A percentile compares a stretch with the other conserved stretches of the same genome.
Conservation (phyloP, 805 yeast species). For the Lipomyces starkeyi region DNA sequence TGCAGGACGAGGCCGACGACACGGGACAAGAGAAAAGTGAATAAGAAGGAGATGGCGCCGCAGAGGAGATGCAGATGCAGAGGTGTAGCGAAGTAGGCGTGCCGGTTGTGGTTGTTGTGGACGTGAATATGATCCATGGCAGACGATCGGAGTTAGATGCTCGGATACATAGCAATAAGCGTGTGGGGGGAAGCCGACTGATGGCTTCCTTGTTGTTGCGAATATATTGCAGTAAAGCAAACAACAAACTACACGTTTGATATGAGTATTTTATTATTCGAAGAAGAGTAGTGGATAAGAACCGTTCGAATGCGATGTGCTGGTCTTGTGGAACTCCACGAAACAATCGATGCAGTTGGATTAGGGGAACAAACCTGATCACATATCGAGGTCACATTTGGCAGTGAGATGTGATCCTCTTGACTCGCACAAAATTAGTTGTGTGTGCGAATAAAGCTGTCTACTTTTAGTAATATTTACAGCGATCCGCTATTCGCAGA, state of each 20-base stretch:
- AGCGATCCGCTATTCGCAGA: neutral
- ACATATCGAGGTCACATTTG: no score
- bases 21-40: slow-evolving; percentile 23
- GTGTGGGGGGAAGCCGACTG: neutral
- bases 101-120: slow-evolving; percentile 9
- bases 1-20: slow-evolving; percentile 28
- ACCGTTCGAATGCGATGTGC: no score
- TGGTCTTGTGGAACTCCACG: no score
- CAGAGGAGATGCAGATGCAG: slow-evolving; percentile 25
- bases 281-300: no score
- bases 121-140: slow-evolving; percentile 9
- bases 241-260: neutral
- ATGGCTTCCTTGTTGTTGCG: neutral
- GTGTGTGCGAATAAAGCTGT: neutral
- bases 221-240: neutral
- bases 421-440: neutral
- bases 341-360: no score
- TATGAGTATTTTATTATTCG: no score
- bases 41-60: slow-evolving; percentile 24
- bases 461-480: neutral
- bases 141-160: neutral
- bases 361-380: no score
- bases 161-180: neutral
- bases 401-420: no score
- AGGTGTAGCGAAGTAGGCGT: slow-evolving; percentile 23